These are phyloP conservation scores for Capsicum rhomboideum DNA, from an alignment of 257 asterid genomes.

Conservation along the genomic window DNA sequence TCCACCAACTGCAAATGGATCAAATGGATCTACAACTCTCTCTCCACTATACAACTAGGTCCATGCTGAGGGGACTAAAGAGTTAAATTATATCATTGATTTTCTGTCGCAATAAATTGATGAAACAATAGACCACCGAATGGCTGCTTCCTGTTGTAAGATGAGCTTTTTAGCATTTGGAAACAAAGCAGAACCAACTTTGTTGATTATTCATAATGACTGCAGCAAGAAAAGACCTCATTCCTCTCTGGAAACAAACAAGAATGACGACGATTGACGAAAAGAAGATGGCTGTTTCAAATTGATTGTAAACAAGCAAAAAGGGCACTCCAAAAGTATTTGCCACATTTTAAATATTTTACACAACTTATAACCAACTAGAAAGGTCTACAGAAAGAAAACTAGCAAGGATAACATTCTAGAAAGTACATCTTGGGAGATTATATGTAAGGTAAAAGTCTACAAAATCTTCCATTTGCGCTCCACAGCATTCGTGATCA, in stretches of 20 bases:
- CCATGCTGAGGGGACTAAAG: not conserved
- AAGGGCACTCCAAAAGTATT: not conserved
- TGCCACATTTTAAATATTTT: not conserved
- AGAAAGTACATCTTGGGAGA: not conserved
- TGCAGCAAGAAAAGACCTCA: not conserved
- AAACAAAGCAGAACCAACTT: not conserved
- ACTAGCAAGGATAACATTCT: not conserved
- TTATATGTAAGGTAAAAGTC: not conserved
- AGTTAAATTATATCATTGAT: not conserved
- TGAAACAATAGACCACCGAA: not conserved
- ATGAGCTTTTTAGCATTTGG: not conserved
- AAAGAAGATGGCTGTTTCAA: not conserved
- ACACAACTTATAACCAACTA: not conserved
- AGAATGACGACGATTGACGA: no score
- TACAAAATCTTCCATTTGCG: slow-evolving; percentile 68
- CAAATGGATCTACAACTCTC: not conserved
- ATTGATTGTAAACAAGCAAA: not conserved
- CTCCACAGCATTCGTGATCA: slow-evolving; percentile 62
- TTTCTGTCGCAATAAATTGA: not conserved
- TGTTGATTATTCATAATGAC: not conserved
- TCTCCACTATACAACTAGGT: not conserved
- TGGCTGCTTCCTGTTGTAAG: not conserved
- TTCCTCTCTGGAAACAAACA: no score
- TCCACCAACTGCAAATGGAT: not conserved
- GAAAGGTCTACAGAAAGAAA: not conserved